Evolutionary conservation across 2,329 filamentous ascomycete genomes (phyloP), one percentile per base, ranked within the genome.

Genomic region (Alternaria triticina): DNA sequence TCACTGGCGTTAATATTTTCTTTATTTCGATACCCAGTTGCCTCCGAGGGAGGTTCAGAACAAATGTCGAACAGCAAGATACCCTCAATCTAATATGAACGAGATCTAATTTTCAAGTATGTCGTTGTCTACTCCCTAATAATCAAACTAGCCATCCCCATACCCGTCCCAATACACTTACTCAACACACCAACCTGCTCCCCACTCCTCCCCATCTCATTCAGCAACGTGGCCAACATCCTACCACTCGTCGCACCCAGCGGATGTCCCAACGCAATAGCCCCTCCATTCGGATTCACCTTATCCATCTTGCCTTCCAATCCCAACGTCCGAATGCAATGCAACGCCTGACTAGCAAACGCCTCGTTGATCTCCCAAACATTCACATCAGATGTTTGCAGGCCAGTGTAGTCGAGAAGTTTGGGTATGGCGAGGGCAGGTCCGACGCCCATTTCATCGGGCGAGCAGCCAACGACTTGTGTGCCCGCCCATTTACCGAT

Each of bases 331-430:
- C 93, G 83, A 49, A 95, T 82, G 72, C 91, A 94, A 81, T 97
- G 87, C 56, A 90, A 74, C 43, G 87, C 86, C 74, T 90, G 88
- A 52, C 83, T 86, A 5, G 87, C 88, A 77, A 90, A 90, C 13
- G 88, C 88, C 86, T 97, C 94, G 80, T 97, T 97, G 80, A 97
- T 91, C 84, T 97, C 94, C 94, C 94, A 97, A 10, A 96, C 84
- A 36, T 90, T 87, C 0, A 98, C 88, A 61, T 97, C 93, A 3
- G 85, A 83, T 12, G 83, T 89, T 46, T 82, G 76, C 13, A 97
- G 78, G 1, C 90, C 92, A 2, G 90, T 87, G 64, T 88, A 87
- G 17, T 83, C 79, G n/a, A 97, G 84, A 20, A 97, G 84, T 77
- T 90, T 91, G 7, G 94, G 94, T 56, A 97, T 95, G 0, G 93